Evolutionary conservation across 2,329 filamentous ascomycete genomes (phyloP).

Genomic region (Trichothecium sympodiale): DNA sequence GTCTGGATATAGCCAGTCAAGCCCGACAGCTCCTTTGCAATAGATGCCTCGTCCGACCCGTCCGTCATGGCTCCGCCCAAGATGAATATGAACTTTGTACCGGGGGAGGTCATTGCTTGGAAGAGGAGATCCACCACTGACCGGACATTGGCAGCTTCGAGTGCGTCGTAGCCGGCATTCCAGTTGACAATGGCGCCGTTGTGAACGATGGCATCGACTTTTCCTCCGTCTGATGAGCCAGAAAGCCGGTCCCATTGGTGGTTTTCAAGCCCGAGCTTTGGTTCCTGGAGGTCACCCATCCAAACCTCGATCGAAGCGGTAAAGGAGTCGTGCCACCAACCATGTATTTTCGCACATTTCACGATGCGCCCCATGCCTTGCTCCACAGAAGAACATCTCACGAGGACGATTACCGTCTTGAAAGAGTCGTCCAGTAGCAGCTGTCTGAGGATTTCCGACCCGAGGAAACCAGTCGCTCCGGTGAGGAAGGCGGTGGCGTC

Average conservation of each 20-base stretch:
- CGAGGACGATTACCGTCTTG: slow-evolving; percentile 52
- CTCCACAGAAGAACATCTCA: slow-evolving; percentile 52
- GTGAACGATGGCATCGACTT: slow-evolving; percentile 64
- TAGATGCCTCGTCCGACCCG: neutral
- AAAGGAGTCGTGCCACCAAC: slow-evolving; percentile 7
- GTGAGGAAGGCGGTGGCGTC: slow-evolving; percentile 60
- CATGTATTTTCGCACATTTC: slow-evolving; percentile 3
- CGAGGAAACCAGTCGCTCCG: slow-evolving; percentile 65
- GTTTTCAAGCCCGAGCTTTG: slow-evolving; percentile 13
- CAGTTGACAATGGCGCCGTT: slow-evolving; percentile 77
- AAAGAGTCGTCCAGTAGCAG: slow-evolving; percentile 43
- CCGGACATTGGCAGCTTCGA: slow-evolving; percentile 62
- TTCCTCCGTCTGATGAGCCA: slow-evolving; percentile 23
- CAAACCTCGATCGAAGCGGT: slow-evolving; percentile 6
- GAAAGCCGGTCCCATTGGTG: slow-evolving; percentile 50
- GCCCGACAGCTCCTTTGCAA: neutral
- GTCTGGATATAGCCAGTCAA: slow-evolving; percentile 12
- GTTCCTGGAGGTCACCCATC: slow-evolving; percentile 7
- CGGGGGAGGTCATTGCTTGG: slow-evolving; percentile 6
- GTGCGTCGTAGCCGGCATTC: slow-evolving; percentile 63
- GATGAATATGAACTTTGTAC: slow-evolving; percentile 11
- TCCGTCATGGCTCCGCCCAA: slow-evolving; percentile 9
- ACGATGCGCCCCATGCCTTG: slow-evolving; percentile 53
- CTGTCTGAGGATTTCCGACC: slow-evolving; percentile 65
- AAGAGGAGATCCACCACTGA: slow-evolving; percentile 11